These are phyloP conservation scores for Phanerochaete sordida DNA, from an alignment of 768 basidiomycete species.

Conservation along the genomic window DNA sequence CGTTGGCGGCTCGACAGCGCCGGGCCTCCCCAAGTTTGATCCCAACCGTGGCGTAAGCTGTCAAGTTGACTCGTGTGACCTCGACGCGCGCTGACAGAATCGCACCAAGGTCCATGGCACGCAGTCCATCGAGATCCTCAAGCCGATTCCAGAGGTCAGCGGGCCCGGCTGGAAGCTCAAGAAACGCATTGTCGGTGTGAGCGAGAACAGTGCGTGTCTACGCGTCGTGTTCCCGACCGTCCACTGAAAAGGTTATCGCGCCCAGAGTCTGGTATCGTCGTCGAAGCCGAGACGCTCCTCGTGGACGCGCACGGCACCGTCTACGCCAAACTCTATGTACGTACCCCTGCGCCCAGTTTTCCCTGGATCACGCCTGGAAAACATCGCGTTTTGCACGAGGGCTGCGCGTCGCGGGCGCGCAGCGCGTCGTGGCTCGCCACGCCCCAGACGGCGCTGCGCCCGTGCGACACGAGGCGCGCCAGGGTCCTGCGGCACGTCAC, in stretches of 20 bases:
- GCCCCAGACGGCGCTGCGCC: neutral
- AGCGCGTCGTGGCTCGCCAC: no score
- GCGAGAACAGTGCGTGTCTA: conserved; percentile 73
- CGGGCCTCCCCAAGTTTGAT: conserved; percentile 69
- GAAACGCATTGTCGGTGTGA: conserved; percentile 60
- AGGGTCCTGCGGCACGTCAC: neutral
- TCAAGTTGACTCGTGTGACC: neutral
- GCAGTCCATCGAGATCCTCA: conserved; percentile 77
- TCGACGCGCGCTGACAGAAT: neutral
- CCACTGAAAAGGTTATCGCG: no score
- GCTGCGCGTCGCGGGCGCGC: no score
- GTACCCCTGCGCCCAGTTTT: conserved; percentile 5
- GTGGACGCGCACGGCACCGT: conserved; percentile 55
- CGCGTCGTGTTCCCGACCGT: neutral
- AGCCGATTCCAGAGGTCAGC: conserved; percentile 70
- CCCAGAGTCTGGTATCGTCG: conserved; percentile 70
- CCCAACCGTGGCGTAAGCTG: conserved; percentile 62
- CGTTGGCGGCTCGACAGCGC: conserved; percentile 37
- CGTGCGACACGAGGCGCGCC: neutral
- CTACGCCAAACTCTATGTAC: conserved; percentile 40
- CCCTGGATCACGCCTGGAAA: neutral
- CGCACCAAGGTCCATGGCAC: conserved; percentile 64
- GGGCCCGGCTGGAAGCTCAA: conserved; percentile 79
- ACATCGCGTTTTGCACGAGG: neutral
- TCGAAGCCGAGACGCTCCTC: conserved; percentile 61